Evolutionary conservation across 2,329 filamentous ascomycete genomes (phyloP), one percentile per base, ranked within the genome.

Genomic region (Pezicula radicicola): DNA sequence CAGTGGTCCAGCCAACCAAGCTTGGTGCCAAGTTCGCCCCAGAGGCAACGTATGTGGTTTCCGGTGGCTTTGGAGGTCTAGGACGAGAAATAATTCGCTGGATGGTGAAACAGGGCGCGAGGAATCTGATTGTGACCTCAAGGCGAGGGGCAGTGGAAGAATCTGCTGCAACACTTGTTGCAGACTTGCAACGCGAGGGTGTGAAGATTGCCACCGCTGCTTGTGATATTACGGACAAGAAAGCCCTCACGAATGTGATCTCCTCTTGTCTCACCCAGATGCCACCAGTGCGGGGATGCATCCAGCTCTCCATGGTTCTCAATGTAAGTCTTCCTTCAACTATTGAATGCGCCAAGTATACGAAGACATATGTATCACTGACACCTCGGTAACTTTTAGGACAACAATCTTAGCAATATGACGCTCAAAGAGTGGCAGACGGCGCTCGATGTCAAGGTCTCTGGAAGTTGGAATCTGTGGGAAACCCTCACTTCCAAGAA

Each of bases 121-220:
- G 59, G 28, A 54, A 69, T 49, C 56, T 75, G 13, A 62, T 72
- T n/a, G 62, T 72, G 13, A 61, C 70, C 1, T 72, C 69, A 10
- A 59, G 68, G 25, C n/a, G n/a, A 13, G 27, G 19, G 19, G 19
- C 19, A 19, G 19, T 19, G 19, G 19, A 19, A 19, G 19, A 19
- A 19, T 19, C 19, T 19, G 19, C 19, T 19, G 19, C 19, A 3
- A 19, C n/a, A 3, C 15, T 35, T 36, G 15, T 33, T 16, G 15
- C 25, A 42, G 39, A 42, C 13, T n/a, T 42, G 39, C 13, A 42
- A 42, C 13, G 9, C 5, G 13, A 42, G 19, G 39, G 39, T 19
- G 39, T 42, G 9, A 19, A n/a, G 12, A 42, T 42, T 19, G 2
- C 12, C 16, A 19, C 39, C 13, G 13, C 39, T 15, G 39, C 12